Percentiles rank a stretch among this genome's conserved stretches.
These are phyloP conservation scores for Rhodamnia argentea DNA, from an alignment of 345 rosid genomes.

Conservation along the genomic window DNA sequence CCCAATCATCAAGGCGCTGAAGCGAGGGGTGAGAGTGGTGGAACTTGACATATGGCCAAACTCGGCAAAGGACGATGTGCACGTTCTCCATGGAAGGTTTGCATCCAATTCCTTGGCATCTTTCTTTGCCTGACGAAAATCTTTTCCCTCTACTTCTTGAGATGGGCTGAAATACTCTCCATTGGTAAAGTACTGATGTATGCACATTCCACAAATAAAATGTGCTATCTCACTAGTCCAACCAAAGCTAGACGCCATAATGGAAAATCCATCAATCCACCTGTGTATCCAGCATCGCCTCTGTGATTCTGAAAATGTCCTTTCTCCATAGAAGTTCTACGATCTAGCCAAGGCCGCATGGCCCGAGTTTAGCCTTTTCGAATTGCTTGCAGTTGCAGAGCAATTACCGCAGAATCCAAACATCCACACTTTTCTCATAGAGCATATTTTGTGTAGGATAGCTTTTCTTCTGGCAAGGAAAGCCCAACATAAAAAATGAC, in stretches of 20 bases:
- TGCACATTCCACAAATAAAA: neutral
- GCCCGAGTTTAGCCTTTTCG: neutral
- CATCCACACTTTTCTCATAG: neutral
- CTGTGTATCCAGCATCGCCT: neutral
- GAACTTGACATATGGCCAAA: constrained; percentile 98
- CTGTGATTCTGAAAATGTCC: neutral
- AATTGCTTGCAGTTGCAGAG: neutral
- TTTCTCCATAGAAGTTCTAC: neutral
- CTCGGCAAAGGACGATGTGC: constrained; percentile 45
- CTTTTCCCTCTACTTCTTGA: neutral
- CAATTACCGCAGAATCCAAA: neutral
- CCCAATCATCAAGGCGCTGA: constrained; percentile 70
- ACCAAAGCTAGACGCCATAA: neutral
- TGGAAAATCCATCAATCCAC: neutral
- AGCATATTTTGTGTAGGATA: neutral
- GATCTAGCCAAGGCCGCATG: neutral
- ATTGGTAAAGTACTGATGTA: neutral
- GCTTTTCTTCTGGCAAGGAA: neutral
- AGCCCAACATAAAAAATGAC: neutral
- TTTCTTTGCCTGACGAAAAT: neutral
- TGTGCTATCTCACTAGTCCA: neutral
- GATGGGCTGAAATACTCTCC: neutral
- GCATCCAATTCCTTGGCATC: neutral
- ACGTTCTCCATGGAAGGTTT: constrained; percentile 94
- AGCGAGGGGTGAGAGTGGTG: constrained; percentile 75